Evolutionary conservation across 1,284 basidiomycete species (phyloP).

Genomic region (Takashimella tepidaria): DNA sequence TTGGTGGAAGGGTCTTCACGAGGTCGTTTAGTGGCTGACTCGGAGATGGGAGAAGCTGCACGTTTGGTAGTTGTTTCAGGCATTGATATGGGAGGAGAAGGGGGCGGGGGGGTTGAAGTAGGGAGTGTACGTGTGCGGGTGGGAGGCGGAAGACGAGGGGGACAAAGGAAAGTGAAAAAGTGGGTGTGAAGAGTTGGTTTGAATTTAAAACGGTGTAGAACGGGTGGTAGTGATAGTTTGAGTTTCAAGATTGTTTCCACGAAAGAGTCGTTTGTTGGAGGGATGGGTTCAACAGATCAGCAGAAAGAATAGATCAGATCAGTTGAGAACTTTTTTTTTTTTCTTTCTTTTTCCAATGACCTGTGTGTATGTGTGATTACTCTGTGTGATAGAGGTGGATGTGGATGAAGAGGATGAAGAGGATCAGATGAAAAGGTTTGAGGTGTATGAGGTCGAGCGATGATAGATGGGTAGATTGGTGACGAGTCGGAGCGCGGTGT

Average conservation of each 20-base stretch:
- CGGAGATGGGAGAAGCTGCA: conserved; percentile 29
- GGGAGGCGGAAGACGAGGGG: too few species aligned
- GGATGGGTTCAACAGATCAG: too few species aligned
- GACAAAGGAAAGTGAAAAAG: neutral
- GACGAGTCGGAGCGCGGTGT: neutral
- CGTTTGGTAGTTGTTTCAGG: conserved; percentile 21
- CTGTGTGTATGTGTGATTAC: too few species aligned
- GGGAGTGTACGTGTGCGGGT: conserved; percentile 1
- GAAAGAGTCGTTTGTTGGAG: too few species aligned
- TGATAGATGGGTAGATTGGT: neutral
- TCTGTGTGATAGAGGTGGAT: too few species aligned
- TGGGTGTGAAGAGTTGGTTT: neutral
- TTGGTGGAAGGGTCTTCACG: conserved; percentile 19
- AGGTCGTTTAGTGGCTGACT: conserved; percentile 24
- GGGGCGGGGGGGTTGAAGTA: neutral
- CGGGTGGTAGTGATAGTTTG: conserved; percentile 2
- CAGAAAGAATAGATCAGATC: too few species aligned
- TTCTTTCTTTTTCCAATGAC: too few species aligned
- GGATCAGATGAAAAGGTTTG: neutral
- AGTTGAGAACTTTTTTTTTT: too few species aligned
- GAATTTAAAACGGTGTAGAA: too few species aligned
- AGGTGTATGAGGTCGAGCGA: neutral
- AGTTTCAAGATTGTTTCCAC: too few species aligned
- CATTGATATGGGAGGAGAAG: neutral
- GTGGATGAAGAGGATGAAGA: neutral